Evolutionary conservation across 495 filamentous ascomycete genomes (phyloP), one percentile per base, ranked within the genome.

Genomic region (Hypoxylon intermedium): DNA sequence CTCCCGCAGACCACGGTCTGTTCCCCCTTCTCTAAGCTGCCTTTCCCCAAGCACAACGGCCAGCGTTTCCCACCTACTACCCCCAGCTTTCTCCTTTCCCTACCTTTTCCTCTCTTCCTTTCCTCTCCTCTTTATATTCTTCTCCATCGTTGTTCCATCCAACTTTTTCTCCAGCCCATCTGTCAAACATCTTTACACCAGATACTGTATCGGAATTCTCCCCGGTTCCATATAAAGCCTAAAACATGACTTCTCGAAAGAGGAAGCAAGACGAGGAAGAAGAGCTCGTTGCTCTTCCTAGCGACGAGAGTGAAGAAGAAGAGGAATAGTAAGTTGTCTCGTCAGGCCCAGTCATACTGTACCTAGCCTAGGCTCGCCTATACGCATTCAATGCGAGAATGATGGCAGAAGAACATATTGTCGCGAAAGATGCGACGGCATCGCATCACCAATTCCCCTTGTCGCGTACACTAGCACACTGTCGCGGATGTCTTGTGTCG

Each of bases 251-350:
- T 47, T 67, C 75, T 58, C 77, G 79, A 50, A 76, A 76, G 74
- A 78, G 78, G 65, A 79, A 79, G 72, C 75, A 68, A 48, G 71
- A 78, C 30, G 77, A 79, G 20, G 77, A 80, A 58, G 79, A 82
- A 49, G 78, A 82, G 75, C 79, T 82, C 37, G 77, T 82, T 63
- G 77, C 79, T 41, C 76, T 82, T 48, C 79, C 79, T 13, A 72
- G 70, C 31, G 72, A 74, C 46, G 76, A 76, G 47, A 78, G 67
- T 43, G 76, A 76, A 24, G 79, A 82, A 62, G 79, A 82, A 67
- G 79, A 82, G 49, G 79, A 81, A 60, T 79, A 82, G 79, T 82
- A 76, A 76, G 79, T 74, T 55, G 9, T 23, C 18, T 38, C 50
- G n/a, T 60, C 42, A 12, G 9, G 48, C 49, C 37, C 68, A 45